Base-by-base conservation (phyloP, 116 monocot genomes). In the Posidonia oceanica region DNA sequence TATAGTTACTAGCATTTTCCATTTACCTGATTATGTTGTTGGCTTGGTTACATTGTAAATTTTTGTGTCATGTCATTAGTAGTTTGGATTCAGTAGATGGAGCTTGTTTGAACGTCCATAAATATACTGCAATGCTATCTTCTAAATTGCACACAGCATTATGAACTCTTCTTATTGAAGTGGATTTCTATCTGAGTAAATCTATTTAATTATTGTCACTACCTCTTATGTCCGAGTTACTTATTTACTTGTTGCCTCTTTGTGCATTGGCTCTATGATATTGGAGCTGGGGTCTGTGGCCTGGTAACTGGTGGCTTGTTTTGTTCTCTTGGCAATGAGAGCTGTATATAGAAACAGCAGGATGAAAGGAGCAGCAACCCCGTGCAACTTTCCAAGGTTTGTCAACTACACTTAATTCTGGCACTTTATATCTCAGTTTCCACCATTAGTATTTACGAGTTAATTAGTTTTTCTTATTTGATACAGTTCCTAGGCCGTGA, bases 261-360 rank as follows among this genome's bases (percentile, higher is more conserved):
- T 82, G n/a, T 81, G 82, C 82, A 79, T 84, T 88, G 87, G 99
- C 99, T 99, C 99, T 90, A 86, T 79, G 86, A 90, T 72, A 80
- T 92, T 90, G 90, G 99, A 93, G 93, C 93, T 93, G 88, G 79
- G 82, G 77, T 84, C 77, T 78, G 82, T 74, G 59, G 80, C 67
- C 60, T 84, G 80, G 75, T 84, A 70, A 80, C 57, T 83, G 75
- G 79, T 59, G 71, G 75, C 59, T 67, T 44, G 38, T 75, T 3
- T 71, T 64, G 15, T 80, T 60, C 59, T 85, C 59, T 83, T 91
- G 87, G 79, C 80, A 56, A 66, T 80, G 73, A 72, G 98, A 88
- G 93, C 80, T 79, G 39, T 76, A 74, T 84, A 81, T 83, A 92
- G 92, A 92, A 90, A 75, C 39, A 78, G 72, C 75, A 84, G 70